These are phyloP conservation scores for Kodamaea neixiangensis DNA, from an alignment of 805 yeast genomes.

Conservation along the genomic window DNA sequence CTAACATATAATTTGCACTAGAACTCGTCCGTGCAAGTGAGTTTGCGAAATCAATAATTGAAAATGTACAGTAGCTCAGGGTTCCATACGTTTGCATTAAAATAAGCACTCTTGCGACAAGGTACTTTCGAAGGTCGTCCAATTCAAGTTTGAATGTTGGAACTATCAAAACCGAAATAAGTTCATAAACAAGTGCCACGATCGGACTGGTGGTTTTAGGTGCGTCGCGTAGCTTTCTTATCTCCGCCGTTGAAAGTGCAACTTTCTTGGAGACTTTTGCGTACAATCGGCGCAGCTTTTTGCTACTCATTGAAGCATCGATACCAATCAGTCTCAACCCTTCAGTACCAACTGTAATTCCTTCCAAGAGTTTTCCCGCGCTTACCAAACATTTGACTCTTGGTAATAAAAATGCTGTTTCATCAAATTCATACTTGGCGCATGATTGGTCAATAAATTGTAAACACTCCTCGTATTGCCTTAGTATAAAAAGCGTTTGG, in stretches of 20 bases:
- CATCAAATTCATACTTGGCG: slow-evolving; percentile 29
- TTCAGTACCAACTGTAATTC: slow-evolving; percentile 33
- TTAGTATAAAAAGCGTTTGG: slow-evolving; percentile 29
- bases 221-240: slow-evolving; percentile 28
- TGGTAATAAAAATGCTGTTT: slow-evolving; percentile 36
- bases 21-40: slow-evolving; percentile 27
- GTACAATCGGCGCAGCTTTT: slow-evolving; percentile 22
- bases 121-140: slow-evolving; percentile 27
- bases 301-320: slow-evolving; percentile 28
- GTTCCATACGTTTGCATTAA: slow-evolving; percentile 42
- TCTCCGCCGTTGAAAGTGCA: slow-evolving; percentile 42
- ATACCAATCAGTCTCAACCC: slow-evolving; percentile 40
- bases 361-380: slow-evolving; percentile 30
- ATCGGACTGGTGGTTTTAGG: slow-evolving; percentile 26
- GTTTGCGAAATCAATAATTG: slow-evolving; percentile 43
- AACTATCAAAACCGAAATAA: slow-evolving; percentile 40
- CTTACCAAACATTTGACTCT: slow-evolving; percentile 39
- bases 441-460: slow-evolving; percentile 34
- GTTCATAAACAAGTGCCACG: slow-evolving; percentile 37
- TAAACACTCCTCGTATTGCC: slow-evolving; percentile 36
- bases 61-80: slow-evolving; percentile 40
- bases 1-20: slow-evolving; percentile 32
- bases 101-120: slow-evolving; percentile 34
- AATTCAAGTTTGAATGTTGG: slow-evolving; percentile 32
- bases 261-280: slow-evolving; percentile 26